Percentiles rank a stretch among this genome's conserved stretches.
phyloP scores from a whole-genome alignment of 2,329 filamentous ascomycete species.

The Fusarium pseudocircinatum region DNA sequence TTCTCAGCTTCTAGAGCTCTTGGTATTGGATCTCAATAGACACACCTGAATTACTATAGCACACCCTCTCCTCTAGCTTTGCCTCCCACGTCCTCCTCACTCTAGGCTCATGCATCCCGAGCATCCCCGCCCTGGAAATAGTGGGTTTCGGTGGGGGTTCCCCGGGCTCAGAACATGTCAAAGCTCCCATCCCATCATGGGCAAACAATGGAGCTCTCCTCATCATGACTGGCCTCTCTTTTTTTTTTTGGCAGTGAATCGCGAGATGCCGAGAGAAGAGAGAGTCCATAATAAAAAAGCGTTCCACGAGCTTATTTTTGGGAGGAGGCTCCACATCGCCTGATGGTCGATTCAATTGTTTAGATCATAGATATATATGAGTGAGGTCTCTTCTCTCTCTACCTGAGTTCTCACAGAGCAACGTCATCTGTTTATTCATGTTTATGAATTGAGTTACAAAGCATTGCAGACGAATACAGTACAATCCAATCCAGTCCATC shows the following conservation, averaged over 20 bases:
- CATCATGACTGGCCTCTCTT: constrained; percentile 29
- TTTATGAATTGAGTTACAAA: constrained; percentile 16
- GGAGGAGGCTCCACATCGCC: constrained; percentile 13
- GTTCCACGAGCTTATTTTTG: constrained; percentile 28
- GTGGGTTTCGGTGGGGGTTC: constrained; percentile 35
- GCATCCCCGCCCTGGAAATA: constrained; percentile 32
- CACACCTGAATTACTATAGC: neutral
- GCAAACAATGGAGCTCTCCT: constrained; percentile 19
- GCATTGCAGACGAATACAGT: constrained; percentile 1
- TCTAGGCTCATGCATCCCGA: neutral
- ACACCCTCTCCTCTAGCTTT: neutral
- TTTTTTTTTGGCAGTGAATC: neutral
- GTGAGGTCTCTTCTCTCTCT: neutral
- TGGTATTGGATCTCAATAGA: neutral
- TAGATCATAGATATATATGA: neutral
- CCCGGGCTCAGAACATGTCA: constrained; percentile 10
- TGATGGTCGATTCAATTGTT: constrained; percentile 4
- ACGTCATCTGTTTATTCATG: constrained; percentile 15
- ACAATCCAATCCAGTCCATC: neutral
- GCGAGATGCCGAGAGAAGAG: neutral
- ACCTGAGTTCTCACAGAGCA: neutral
- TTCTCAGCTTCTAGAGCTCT: constrained; percentile 31
- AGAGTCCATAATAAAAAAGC: constrained; percentile 21
- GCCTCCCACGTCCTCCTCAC: constrained; percentile 6
- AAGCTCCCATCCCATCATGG: constrained; percentile 32